Conservation (phyloP, 176 grass and related monocot genomes). For the Melocanna baccifera region DNA sequence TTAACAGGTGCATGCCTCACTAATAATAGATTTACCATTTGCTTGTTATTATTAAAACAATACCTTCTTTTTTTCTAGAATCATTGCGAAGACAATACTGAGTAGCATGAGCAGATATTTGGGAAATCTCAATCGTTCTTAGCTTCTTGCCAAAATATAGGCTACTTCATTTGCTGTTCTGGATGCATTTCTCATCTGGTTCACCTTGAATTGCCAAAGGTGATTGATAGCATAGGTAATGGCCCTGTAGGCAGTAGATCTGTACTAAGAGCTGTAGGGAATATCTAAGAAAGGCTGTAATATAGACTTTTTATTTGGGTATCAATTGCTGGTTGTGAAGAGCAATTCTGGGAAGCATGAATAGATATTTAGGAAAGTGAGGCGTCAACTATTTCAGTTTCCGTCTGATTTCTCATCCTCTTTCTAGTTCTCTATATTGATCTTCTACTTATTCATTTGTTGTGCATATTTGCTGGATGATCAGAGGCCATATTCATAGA, state of each 20-base stretch:
- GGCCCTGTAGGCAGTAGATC: neutral
- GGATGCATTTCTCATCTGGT: neutral
- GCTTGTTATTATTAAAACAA: neutral
- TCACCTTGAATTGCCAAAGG: neutral
- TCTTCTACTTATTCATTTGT: neutral
- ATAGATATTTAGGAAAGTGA: neutral
- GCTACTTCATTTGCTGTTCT: neutral
- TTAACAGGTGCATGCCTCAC: neutral
- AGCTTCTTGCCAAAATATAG: neutral
- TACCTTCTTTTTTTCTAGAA: neutral
- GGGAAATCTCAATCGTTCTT: neutral
- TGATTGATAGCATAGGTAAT: neutral
- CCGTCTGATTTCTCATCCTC: neutral
- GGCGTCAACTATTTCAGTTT: neutral
- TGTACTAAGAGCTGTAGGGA: neutral
- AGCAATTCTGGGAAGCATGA: neutral
- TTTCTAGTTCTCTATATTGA: neutral
- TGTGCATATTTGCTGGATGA: slow-evolving; percentile 6
- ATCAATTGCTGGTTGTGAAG: neutral
- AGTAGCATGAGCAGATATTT: neutral
- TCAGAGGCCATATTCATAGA: slow-evolving; percentile 2
- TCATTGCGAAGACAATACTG: neutral
- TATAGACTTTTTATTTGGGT: neutral
- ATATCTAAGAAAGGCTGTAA: neutral
- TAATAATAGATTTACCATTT: slow-evolving; percentile 1